Evolutionary conservation across 2,329 filamentous ascomycete genomes (phyloP), one percentile per base, ranked within the genome.

Genomic region (Penicillium hordei): DNA sequence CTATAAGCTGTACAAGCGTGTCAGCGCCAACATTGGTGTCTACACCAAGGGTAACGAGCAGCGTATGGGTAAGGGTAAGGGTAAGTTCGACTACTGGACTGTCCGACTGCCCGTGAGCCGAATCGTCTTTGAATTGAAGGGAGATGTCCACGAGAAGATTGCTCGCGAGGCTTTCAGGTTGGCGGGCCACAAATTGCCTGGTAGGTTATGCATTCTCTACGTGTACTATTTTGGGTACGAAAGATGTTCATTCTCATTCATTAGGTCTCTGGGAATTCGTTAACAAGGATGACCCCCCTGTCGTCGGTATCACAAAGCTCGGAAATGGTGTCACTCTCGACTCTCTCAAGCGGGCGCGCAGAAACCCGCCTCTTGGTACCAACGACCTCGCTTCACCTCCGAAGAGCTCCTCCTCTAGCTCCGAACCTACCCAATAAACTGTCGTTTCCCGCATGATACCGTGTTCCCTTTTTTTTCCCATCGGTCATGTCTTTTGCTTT

Each of bases 1-100:
- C 71, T 99, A 95, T 76, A 87, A 91, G 55, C 76, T 99, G 46
- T 99, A 96, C 79, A 96, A 91, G 80, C 86, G 94, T 61, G 88
- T 97, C 52, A 87, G 86, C 68, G 94, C 93, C 64, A 96, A 96
- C 72, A 89, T 97, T 65, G 94, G 93, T 72, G 95, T 99, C 23
- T 99, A 94, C 76, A 89, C 91, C 57, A 94, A 89, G 75, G 94
- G 94, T 57, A 99, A 97, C 71, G 94, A 99, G 79, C 89, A 91
- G 75, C 89, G 94, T 84, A 99, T 99, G 95, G 94, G 94, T 75
- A 99, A 97, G 79, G 94, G 94, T 78, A 99, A 99, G 76, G 94
- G 94, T 67, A 90, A 88, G 61, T 97, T 99, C 72, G 94, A 99
- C 74, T 91, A 96, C 72, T 99, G 94, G 94, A 92, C 93, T 5